Conservation (phyloP, 2,329 filamentous ascomycete genomes). For the Alternaria sp. region DNA sequence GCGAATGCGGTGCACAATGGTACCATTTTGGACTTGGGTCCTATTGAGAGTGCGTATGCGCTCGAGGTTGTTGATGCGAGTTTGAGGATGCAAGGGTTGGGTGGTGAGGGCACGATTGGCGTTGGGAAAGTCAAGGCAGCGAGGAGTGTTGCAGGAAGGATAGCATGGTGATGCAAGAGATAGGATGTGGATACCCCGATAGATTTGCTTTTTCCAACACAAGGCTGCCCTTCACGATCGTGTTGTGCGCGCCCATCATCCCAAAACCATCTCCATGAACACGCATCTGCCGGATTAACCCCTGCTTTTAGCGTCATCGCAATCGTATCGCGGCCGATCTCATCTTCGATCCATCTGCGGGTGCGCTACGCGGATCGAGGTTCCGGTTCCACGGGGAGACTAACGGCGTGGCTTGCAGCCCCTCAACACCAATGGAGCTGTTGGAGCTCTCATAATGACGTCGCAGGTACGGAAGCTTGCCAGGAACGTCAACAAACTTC, state of each 20-base stretch:
- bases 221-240: background rate
- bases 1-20: conserved; percentile 15
- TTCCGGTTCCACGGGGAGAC: background rate
- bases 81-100: conserved; percentile 20
- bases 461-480: conserved; percentile 1
- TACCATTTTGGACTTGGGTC: conserved; percentile 5
- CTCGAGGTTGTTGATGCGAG: conserved; percentile 29
- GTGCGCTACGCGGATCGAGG: conserved; percentile 1
- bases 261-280: background rate
- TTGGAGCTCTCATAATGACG: conserved; percentile 28
- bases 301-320: conserved; percentile 3
- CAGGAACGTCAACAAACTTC: background rate
- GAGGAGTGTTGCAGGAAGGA: conserved; percentile 20
- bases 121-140: background rate
- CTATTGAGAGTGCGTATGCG: conserved; percentile 23
- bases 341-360: conserved; percentile 5
- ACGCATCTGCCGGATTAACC: background rate
- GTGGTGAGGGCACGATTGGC: conserved; percentile 24
- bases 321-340: background rate
- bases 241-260: background rate
- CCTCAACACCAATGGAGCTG: conserved; percentile 20
- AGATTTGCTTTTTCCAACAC: background rate
- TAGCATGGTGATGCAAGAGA: conserved; percentile 3
- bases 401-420: conserved; percentile 6
- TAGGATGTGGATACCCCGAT: background rate